Percentiles rank a stretch among this genome's conserved stretches.
Conservation (phyloP, 257 asterid species). For the Nicotiana attenuata region DNA sequence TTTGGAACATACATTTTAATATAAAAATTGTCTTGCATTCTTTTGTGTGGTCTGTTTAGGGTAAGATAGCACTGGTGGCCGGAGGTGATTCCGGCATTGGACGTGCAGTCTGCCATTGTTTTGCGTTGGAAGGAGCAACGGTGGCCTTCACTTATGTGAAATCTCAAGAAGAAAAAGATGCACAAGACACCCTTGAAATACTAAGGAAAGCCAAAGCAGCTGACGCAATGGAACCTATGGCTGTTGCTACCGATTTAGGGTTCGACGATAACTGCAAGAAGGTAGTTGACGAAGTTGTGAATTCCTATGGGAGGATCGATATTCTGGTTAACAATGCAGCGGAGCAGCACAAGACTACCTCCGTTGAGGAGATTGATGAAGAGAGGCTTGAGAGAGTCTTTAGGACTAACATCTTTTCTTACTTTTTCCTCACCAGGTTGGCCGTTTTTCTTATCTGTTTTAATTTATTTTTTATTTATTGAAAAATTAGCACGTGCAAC, state of each 20-base stretch:
- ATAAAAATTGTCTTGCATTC: too few species aligned
- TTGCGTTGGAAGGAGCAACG: slow-evolving; percentile 56
- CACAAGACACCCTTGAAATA: slow-evolving; percentile 38
- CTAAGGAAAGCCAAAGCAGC: slow-evolving; percentile 30
- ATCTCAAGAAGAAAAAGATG: slow-evolving; percentile 60
- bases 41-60: slow-evolving; percentile 17
- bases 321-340: slow-evolving; percentile 65
- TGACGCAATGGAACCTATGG: slow-evolving; percentile 51
- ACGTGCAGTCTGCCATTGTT: slow-evolving; percentile 54
- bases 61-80: slow-evolving; percentile 55
- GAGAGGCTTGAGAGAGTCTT: slow-evolving; percentile 54
- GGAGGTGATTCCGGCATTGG: slow-evolving; percentile 78
- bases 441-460: too few species aligned
- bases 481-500: too few species aligned
- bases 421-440: slow-evolving; percentile 45
- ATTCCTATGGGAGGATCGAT: slow-evolving; percentile 39
- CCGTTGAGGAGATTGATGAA: slow-evolving; percentile 60
- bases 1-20: too few species aligned
- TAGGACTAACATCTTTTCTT: slow-evolving; percentile 48
- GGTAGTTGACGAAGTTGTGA: slow-evolving; percentile 48
- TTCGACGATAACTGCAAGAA: slow-evolving; percentile 52
- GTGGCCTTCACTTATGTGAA: slow-evolving; percentile 65
- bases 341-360: slow-evolving; percentile 41
- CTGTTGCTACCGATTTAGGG: slow-evolving; percentile 49
- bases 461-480: too few species aligned